These are phyloP conservation scores for Athelia sp. DNA, from an alignment of 1,284 basidiomycete genomes.

Conservation along the genomic window DNA sequence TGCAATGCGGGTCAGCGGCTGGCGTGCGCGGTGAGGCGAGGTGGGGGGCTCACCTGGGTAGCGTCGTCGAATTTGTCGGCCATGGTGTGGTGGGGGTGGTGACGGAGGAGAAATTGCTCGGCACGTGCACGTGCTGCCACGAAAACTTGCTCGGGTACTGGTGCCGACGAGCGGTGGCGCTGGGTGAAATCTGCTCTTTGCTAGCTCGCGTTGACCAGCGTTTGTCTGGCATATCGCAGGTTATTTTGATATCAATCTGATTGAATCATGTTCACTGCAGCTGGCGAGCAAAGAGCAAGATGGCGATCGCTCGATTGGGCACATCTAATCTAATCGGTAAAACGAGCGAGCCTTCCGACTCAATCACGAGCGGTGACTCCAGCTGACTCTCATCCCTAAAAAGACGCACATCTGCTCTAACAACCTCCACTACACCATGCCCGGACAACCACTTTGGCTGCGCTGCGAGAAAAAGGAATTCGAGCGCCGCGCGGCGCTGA, in stretches of 20 bases:
- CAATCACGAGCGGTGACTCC: not conserved
- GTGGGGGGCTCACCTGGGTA: slow-evolving; percentile 52
- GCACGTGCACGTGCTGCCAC: too few species aligned
- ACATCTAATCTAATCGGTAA: not conserved
- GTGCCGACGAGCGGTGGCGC: too few species aligned
- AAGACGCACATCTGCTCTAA: not conserved
- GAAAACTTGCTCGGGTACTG: too few species aligned
- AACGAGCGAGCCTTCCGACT: not conserved
- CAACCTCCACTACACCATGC: slow-evolving; percentile 4
- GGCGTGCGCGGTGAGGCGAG: not conserved
- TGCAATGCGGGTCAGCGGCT: slow-evolving; percentile 25
- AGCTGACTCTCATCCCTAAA: not conserved
- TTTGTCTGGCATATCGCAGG: too few species aligned
- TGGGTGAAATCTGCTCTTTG: too few species aligned
- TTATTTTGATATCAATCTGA: too few species aligned
- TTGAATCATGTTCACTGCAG: too few species aligned
- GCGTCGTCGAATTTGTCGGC: slow-evolving; percentile 72
- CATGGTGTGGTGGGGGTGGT: slow-evolving; percentile 28
- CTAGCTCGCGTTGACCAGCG: too few species aligned
- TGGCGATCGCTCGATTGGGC: too few species aligned
- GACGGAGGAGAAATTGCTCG: too few species aligned
- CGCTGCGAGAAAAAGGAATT: slow-evolving; percentile 95
- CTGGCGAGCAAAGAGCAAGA: too few species aligned
- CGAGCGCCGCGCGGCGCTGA: slow-evolving; percentile 91
- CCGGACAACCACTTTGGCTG: slow-evolving; percentile 70